Evolutionary conservation across 495 filamentous ascomycete genomes (phyloP), one percentile per base, ranked within the genome.

Genomic region (Tuber umbilicatum): DNA sequence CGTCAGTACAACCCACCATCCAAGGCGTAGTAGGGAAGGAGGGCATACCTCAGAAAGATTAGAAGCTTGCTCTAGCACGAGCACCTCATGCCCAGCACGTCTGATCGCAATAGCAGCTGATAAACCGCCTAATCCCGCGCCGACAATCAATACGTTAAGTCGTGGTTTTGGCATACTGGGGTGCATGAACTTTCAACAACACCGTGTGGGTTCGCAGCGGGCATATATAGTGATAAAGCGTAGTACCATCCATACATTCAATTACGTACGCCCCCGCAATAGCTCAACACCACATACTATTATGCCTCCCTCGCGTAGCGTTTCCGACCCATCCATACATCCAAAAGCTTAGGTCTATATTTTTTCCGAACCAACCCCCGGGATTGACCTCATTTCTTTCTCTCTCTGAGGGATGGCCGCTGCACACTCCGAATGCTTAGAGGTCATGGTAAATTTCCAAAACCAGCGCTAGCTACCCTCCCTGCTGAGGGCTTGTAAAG

Each of bases 71-170:
- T 89, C 87, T 37, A 87, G 81, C 16, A 89, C 81, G 1, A 83
- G 86, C 9, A 89, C 85, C 0, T 76, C 74, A 47, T 88, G 85
- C 12, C 87, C 87, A 17, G 78, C 78, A 38, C 73, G 81, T 31
- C 82, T 78, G 23, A 87, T 82, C 3, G 84, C 86, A 76, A 89
- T 86, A 16, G 87, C 85, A 35, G 85, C 84, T 43, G 86, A 83
- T 17, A 89, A 77, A 41, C 87, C 87, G 16, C 87, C 86, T 1
- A 89, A 80, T 0, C 86, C 87, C 37, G 85, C 87, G 3, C 87
- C 87, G 23, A 87, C 84, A 72, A 89, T 76, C 50, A 85, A 74
- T 70, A 90, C 82, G 42, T 84, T 84, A 16, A 89, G 79, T 7
- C 19, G 67, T 38, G 19, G 73, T 47, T 69, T 74, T 78, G 1